Base-by-base conservation (phyloP, 768 basidiomycete species). In the Rickenella mellea region DNA sequence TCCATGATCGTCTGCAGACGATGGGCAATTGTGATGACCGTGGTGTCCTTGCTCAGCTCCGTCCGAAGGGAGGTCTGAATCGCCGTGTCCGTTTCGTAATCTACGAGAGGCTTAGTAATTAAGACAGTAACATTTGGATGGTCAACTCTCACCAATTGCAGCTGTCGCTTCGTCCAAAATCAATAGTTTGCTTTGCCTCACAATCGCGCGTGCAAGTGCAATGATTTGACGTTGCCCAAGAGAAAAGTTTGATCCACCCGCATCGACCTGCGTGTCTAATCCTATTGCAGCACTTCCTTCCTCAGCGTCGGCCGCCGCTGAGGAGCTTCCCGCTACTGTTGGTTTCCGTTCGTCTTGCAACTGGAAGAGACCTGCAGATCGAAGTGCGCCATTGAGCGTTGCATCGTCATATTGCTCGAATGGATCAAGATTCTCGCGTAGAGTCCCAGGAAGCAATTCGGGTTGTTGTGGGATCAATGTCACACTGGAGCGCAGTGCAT, bases 401-500 rank as follows among this genome's bases (percentile, higher is more conserved):
- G 52, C 44, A 41, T 69, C 67, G 30, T 65, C 61, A 43, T 65
- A 56, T 41, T 68, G 61, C 6, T 51, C 55, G 44, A 66, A 69
- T 2, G 67, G 67, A 50, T 69, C 57, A 20, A 62, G 54, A 41
- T 65, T 65, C 22, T 59, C 56, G 2, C 63, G 50, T 11, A 62
- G 44, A 0, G 57, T 60, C 20, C 51, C 51, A 27, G 55, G 57
- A n/a, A 66, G 48, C 7, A 66, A 51, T 17, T 62, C 55, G 33
- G 57, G 52, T 39, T 47, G 47, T 40, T 74, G 71, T 3, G 71
- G 73, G 26, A 76, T 80, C 47, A 80, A 75, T 2, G 78, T 80
- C 42, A 83, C 71, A 43, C 68, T 71, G 1, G 69, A 65, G 31
- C 80, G 63, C 33, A 83, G 58, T 6, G 63, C 66, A 47, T 80